A percentile compares a stretch with the other conserved stretches of the same genome.
phyloP scores from a whole-genome alignment of 2,329 filamentous ascomycete genomes.

The Volutella citrinella region DNA sequence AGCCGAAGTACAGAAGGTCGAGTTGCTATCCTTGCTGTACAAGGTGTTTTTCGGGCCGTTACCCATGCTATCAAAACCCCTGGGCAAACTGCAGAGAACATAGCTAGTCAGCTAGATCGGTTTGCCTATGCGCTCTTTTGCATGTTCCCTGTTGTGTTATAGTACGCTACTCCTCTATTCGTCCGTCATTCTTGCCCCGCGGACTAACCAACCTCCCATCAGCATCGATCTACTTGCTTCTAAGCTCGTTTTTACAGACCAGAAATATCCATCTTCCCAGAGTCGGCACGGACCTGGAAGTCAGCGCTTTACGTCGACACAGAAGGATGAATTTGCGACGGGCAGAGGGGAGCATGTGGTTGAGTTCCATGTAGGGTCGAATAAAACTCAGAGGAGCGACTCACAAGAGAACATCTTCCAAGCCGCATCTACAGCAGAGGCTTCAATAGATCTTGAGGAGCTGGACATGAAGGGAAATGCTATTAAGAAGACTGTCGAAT shows the following conservation, averaged over 20 bases:
- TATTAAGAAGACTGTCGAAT: slow-evolving; percentile 19
- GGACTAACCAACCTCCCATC: accelerated
- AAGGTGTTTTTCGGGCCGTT: slow-evolving; percentile 37
- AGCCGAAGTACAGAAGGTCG: slow-evolving; percentile 38
- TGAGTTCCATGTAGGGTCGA: slow-evolving; percentile 7
- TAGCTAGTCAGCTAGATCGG: slow-evolving; percentile 35
- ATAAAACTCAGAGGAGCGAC: slow-evolving; percentile 11
- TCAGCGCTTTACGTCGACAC: slow-evolving; percentile 9
- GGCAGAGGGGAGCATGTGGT: slow-evolving; percentile 10
- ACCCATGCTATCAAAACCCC: slow-evolving; percentile 37
- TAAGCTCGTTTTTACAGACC: slow-evolving; percentile 22
- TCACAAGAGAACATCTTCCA: slow-evolving; percentile 17
- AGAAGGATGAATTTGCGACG: slow-evolving; percentile 11
- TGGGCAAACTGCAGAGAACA: slow-evolving; percentile 32
- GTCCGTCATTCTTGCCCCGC: too few species aligned
- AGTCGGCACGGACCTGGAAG: slow-evolving; percentile 9
- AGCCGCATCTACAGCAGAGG: slow-evolving; percentile 7
- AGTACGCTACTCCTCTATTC: slow-evolving; percentile 22
- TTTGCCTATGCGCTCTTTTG: slow-evolving; percentile 40
- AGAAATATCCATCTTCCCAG: slow-evolving; percentile 10
- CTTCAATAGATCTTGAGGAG: slow-evolving; percentile 15
- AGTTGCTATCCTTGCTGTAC: slow-evolving; percentile 33
- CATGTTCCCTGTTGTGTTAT: slow-evolving; percentile 36
- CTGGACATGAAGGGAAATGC: slow-evolving; percentile 17
- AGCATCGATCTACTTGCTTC: slow-evolving; percentile 33